These are phyloP conservation scores for Didymella arachidicola DNA, from an alignment of 2,329 filamentous ascomycete species.

Conservation along the genomic window DNA sequence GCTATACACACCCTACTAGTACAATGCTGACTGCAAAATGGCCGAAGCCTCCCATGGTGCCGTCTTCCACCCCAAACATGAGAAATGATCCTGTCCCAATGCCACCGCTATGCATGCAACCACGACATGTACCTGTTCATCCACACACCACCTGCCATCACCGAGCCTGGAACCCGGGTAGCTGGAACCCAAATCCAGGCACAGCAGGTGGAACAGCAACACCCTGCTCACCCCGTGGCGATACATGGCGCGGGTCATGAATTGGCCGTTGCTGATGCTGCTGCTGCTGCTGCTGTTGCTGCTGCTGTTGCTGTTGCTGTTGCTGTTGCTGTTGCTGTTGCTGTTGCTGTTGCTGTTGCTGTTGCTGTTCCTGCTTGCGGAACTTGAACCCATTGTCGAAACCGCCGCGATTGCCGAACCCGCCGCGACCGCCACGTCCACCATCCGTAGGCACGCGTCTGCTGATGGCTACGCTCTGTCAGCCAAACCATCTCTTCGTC, in stretches of 20 bases:
- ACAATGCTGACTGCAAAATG: constrained; percentile 1
- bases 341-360: constrained; percentile 18
- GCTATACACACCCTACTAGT: neutral
- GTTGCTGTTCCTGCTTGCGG: constrained; percentile 38
- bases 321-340: constrained; percentile 19
- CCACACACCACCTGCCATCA: neutral
- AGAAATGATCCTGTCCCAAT: constrained; percentile 14
- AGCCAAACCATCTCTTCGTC: constrained; percentile 7
- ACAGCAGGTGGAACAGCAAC: constrained; percentile 63
- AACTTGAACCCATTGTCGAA: constrained; percentile 37
- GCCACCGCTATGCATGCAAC: constrained; percentile 34
- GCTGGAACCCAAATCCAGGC: constrained; percentile 63
- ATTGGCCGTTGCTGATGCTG: constrained; percentile 37
- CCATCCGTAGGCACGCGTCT: constrained; percentile 46
- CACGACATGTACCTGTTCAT: too few relatives aligned
- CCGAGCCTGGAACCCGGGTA: constrained; percentile 36
- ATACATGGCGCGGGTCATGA: constrained; percentile 46
- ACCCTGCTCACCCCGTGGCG: constrained; percentile 48
- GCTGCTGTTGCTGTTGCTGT: neutral
- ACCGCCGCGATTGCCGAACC: constrained; percentile 27
- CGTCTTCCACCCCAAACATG: too few relatives aligned
- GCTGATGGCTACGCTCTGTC: constrained; percentile 43
- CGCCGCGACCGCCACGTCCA: constrained; percentile 34
- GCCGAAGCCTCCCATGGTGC: neutral
- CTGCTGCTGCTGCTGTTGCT: constrained; percentile 15